Evolutionary conservation across 2,329 filamentous ascomycete genomes (phyloP).

Genomic region (Cryphonectria nitschkei): DNA sequence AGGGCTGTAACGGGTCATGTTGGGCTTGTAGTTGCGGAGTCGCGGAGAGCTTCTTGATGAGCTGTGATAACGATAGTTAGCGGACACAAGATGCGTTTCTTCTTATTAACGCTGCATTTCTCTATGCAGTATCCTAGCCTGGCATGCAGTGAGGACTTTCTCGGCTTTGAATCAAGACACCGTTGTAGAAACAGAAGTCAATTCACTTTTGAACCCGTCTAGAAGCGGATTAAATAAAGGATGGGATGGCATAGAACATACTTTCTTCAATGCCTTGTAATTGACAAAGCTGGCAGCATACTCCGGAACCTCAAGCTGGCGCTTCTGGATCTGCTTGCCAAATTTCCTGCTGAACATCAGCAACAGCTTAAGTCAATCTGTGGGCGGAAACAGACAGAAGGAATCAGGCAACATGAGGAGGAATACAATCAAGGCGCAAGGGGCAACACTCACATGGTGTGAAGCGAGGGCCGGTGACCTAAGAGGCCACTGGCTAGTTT

Average conservation of each 20-base stretch:
- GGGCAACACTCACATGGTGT: constrained; percentile 42
- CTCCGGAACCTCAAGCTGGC: constrained; percentile 97
- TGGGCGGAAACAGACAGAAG: constrained; percentile 5
- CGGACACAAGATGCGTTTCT: constrained; percentile 22
- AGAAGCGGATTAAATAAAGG: not conserved
- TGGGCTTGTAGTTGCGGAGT: constrained; percentile 83
- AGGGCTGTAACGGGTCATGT: constrained; percentile 59
- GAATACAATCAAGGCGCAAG: not conserved
- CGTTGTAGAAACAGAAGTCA: constrained; percentile 11
- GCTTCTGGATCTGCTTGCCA: constrained; percentile 98
- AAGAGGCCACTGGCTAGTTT: constrained; percentile 23
- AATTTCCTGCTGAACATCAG: constrained; percentile 77
- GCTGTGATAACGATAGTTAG: constrained; percentile 58
- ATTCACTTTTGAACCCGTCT: not conserved
- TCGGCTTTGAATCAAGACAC: not conserved
- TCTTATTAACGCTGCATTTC: not conserved
- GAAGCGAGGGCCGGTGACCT: constrained; percentile 33
- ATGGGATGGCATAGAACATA: constrained; percentile 44
- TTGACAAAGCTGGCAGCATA: constrained; percentile 99
- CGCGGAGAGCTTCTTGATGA: constrained; percentile 96
- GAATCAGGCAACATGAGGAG: not conserved
- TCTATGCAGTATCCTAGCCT: not conserved
- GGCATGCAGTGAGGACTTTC: not conserved
- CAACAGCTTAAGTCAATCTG: constrained; percentile 16
- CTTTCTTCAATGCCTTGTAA: constrained; percentile 99